Base-by-base conservation (phyloP, 768 basidiomycete species). In the Dacryopinax primogenitus region DNA sequence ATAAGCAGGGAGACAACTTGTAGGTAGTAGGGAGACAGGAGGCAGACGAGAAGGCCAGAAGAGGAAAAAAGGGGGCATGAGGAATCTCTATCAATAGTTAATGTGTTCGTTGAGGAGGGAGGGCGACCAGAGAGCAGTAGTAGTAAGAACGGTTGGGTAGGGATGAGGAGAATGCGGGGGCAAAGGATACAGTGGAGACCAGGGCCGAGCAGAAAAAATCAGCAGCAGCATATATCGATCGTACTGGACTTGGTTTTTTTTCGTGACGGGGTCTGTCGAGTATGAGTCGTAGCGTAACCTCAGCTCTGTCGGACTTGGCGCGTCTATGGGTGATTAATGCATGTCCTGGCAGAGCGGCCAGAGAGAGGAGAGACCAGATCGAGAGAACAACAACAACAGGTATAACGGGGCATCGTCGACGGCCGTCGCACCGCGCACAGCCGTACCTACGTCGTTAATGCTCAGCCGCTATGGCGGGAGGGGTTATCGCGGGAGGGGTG, bases 301-400 rank as follows among this genome's bases (percentile, higher is more conserved):
- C 30, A 26, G 51, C 51, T 11, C 51, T 11, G 26, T 18, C 51
- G 51, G 51, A 58, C 51, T 13, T 58, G 51, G 26, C 21, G 51
- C 51, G 51, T 58, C 51, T 58, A 58, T 11, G 26, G n/a, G n/a
- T n/a, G 26, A 58, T 58, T 58, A 58, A 58, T 58, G 51, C 51
- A 30, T 28, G 51, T 58, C 51, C 51, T 23, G 51, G 26, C 30
- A 6, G 51, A 30, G 51, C 51, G 51, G 51, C 51, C 51, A 58
- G 26, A 30, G 51, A n/a, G n/a, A n/a, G n/a, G n/a, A n/a, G 51
- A 58, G 51, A 58, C 21, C 51, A 58, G 11, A 32, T 58, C 51
- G 51, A 58, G 51, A 30, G 30, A 30, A 30, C 4, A 30, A 58
- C n/a, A n/a, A n/a, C n/a, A n/a, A n/a, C 12, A 39, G 37, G 37